Percentiles rank a stretch among this genome's conserved stretches.
Conservation (phyloP, 305 asterid species). For the Solanum hybrid region DNA sequence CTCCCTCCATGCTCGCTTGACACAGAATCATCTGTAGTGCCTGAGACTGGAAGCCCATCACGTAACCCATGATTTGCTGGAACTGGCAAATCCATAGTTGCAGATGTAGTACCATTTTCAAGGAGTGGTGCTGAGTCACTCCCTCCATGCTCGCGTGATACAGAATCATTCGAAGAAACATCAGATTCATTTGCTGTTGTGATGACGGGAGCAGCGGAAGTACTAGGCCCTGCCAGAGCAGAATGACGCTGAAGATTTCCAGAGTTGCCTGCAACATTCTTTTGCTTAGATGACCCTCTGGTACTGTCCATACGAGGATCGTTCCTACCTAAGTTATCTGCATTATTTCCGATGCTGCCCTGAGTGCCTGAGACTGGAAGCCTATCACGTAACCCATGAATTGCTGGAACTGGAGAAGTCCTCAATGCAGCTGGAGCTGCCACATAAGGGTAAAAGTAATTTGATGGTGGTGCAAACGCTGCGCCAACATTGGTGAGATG, state of each 20-base stretch:
- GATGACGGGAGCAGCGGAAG: slow-evolving; percentile 31
- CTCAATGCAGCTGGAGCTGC: slow-evolving; percentile 38
- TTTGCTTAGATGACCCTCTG: slow-evolving; percentile 41
- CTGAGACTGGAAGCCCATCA: background rate
- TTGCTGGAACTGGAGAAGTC: slow-evolving; percentile 39
- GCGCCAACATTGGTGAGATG: slow-evolving; percentile 38
- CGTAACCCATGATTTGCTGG: background rate
- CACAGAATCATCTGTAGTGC: background rate
- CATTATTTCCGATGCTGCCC: slow-evolving; percentile 33
- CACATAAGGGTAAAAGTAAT: slow-evolving; percentile 42
- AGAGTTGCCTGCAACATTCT: slow-evolving; percentile 39
- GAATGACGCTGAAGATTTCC: slow-evolving; percentile 31
- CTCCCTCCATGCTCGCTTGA: slow-evolving; percentile 18
- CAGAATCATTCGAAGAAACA: slow-evolving; percentile 13
- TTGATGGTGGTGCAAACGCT: slow-evolving; percentile 36
- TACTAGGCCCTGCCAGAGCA: slow-evolving; percentile 46
- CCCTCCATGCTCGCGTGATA: slow-evolving; percentile 24
- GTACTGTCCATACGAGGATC: slow-evolving; percentile 33
- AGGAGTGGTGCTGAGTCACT: slow-evolving; percentile 23
- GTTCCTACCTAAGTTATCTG: slow-evolving; percentile 35
- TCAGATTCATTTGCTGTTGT: background rate
- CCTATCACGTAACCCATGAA: background rate
- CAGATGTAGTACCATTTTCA: slow-evolving; percentile 26
- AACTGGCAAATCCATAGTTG: slow-evolving; percentile 21
- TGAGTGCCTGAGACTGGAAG: slow-evolving; percentile 1